A percentile compares a stretch with the other conserved stretches of the same genome.
phyloP scores from a whole-genome alignment of 1,139 yeast genomes.

The Kodamaea sp. region DNA sequence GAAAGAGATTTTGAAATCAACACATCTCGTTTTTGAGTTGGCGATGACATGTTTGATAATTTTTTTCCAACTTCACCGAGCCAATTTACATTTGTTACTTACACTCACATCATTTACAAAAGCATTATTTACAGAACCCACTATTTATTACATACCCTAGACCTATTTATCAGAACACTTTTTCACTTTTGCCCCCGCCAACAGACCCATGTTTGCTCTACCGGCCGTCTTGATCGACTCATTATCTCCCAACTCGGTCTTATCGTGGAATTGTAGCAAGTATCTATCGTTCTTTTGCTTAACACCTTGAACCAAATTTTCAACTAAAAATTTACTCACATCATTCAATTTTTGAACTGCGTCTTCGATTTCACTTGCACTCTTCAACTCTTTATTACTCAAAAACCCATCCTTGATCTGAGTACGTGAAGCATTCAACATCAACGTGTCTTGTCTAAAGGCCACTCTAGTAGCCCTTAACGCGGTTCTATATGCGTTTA shows the following conservation, averaged over 20 bases:
- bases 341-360: slow-evolving; percentile 64
- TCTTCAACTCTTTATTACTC: slow-evolving; percentile 25
- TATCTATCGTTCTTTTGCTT: slow-evolving; percentile 42
- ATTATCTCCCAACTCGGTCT: slow-evolving; percentile 90
- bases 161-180: slow-evolving; percentile 14
- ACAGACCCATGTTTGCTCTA: slow-evolving; percentile 36
- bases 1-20: slow-evolving; percentile 72
- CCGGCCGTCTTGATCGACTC: slow-evolving; percentile 44
- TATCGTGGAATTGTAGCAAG: slow-evolving; percentile 66
- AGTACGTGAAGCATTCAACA: slow-evolving; percentile 59
- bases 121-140: neutral
- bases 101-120: neutral
- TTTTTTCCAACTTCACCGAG: too few relatives aligned
- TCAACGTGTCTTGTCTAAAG: slow-evolving; percentile 52
- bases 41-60: neutral
- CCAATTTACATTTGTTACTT: neutral
- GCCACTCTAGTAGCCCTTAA: slow-evolving; percentile 70
- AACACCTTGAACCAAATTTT: slow-evolving; percentile 82
- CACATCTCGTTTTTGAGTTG: slow-evolving; percentile 37
- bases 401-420: slow-evolving; percentile 62
- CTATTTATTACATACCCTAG: neutral
- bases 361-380: slow-evolving; percentile 40
- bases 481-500: slow-evolving; percentile 60
- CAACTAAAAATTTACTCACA: slow-evolving; percentile 61
- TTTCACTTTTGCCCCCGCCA: slow-evolving; percentile 37